These are phyloP conservation scores for Achaetomiella virescens DNA, from an alignment of 495 filamentous ascomycete species.

Conservation along the genomic window DNA sequence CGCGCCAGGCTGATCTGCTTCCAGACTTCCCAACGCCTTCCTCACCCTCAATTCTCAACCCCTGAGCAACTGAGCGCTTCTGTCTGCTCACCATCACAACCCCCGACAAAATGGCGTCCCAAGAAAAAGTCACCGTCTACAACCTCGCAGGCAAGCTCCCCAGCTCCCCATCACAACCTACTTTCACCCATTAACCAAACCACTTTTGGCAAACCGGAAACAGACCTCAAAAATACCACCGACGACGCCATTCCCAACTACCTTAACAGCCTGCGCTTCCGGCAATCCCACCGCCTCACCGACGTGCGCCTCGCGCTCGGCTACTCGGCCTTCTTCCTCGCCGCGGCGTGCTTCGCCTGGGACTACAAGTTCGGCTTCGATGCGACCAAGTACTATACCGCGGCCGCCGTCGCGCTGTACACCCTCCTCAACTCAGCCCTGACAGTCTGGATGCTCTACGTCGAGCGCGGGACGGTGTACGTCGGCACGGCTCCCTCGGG, in stretches of 20 bases:
- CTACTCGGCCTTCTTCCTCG: slow-evolving; percentile 73
- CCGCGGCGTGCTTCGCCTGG: slow-evolving; percentile 76
- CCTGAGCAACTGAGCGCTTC: not conserved
- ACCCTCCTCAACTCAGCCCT: slow-evolving; percentile 71
- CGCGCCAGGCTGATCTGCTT: not conserved
- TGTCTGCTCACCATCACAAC: too few relatives aligned
- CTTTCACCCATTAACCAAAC: slow-evolving; percentile 16
- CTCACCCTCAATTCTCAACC: not conserved
- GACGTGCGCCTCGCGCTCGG: slow-evolving; percentile 80
- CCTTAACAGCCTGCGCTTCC: slow-evolving; percentile 75
- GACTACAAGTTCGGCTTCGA: slow-evolving; percentile 92
- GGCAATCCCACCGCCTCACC: slow-evolving; percentile 68
- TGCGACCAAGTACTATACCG: slow-evolving; percentile 64
- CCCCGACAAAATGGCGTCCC: slow-evolving; percentile 32
- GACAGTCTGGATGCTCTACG: slow-evolving; percentile 79
- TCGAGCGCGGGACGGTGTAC: slow-evolving; percentile 80
- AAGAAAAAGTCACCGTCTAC: slow-evolving; percentile 60
- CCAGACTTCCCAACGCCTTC: not conserved
- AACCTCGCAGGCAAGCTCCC: slow-evolving; percentile 53
- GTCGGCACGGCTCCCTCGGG: slow-evolving; percentile 48
- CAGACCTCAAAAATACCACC: slow-evolving; percentile 93
- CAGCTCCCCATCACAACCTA: not conserved
- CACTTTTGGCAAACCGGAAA: not conserved
- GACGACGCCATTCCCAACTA: slow-evolving; percentile 94
- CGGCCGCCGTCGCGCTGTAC: slow-evolving; percentile 71